These are phyloP conservation scores for Pyrenula massariospora DNA, from an alignment of 495 filamentous ascomycete genomes.

Conservation along the genomic window DNA sequence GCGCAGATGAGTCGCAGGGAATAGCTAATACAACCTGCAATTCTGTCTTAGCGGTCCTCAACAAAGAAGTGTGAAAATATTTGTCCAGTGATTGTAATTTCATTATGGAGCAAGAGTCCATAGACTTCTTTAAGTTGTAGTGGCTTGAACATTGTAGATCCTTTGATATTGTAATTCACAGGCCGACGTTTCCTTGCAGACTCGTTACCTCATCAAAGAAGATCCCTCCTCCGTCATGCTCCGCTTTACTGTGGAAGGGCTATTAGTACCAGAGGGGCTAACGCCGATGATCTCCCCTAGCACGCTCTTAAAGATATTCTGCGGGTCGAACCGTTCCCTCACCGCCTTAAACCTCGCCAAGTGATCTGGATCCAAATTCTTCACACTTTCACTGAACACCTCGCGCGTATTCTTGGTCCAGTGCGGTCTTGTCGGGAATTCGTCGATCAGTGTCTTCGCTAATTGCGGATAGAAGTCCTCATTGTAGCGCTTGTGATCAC, in stretches of 20 bases:
- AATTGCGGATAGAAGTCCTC: constrained; percentile 36
- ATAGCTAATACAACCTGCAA: no score
- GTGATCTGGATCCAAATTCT: constrained; percentile 32
- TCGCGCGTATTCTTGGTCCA: constrained; percentile 41
- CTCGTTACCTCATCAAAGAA: background rate
- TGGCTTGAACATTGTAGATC: background rate
- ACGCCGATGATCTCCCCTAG: constrained; percentile 33
- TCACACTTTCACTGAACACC: constrained; percentile 26
- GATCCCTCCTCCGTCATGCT: background rate
- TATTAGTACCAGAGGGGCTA: background rate
- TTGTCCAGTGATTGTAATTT: no score
- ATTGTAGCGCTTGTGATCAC: constrained; percentile 34
- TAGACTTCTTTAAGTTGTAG: no score
- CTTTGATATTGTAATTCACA: background rate
- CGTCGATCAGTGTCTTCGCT: constrained; percentile 31
- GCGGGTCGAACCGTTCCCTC: constrained; percentile 29
- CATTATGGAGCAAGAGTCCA: no score
- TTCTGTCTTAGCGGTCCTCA: no score
- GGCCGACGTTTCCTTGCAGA: background rate
- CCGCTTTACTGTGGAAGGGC: background rate
- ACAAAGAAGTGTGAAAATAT: no score
- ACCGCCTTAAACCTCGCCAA: constrained; percentile 31
- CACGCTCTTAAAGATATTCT: constrained; percentile 31
- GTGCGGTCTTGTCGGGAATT: constrained; percentile 35
- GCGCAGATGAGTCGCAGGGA: no score